Conservation (phyloP, 225 moss, liverwort and hornwort species). For the Polytrichum commune region DNA sequence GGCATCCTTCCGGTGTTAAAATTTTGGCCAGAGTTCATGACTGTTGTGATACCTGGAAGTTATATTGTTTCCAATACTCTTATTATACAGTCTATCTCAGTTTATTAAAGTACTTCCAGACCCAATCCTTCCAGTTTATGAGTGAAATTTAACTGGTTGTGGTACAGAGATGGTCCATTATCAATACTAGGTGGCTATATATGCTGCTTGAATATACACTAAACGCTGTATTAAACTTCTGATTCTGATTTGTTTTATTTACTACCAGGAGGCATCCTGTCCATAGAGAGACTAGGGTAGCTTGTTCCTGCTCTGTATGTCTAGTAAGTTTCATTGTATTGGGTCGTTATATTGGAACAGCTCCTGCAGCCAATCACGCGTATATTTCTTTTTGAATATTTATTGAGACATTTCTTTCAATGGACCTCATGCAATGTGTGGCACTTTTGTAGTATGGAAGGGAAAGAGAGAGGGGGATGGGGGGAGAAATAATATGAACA, state of each 20-base stretch:
- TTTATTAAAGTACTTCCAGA: background rate
- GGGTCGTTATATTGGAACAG: conserved; percentile 9
- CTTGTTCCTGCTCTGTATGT: too few species aligned
- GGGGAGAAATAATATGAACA: background rate
- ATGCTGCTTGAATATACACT: too few species aligned
- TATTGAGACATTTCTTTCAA: background rate
- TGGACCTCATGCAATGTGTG: background rate
- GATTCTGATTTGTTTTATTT: too few species aligned
- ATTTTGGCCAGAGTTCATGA: background rate
- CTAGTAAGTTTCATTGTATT: too few species aligned
- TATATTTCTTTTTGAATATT: background rate
- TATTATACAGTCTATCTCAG: background rate
- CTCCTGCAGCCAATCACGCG: conserved; percentile 19
- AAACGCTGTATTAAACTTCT: too few species aligned
- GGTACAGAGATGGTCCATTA: too few species aligned
- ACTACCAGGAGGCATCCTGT: too few species aligned
- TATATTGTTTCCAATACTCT: too few species aligned
- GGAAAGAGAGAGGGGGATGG: background rate
- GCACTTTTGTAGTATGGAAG: background rate
- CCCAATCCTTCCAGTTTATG: background rate
- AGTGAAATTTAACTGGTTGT: background rate
- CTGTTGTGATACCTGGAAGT: too few species aligned
- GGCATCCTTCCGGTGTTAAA: background rate
- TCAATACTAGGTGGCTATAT: too few species aligned
- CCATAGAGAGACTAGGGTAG: too few species aligned